phyloP scores from a whole-genome alignment of 345 rosid genomes.

The Turnera subulata region DNA sequence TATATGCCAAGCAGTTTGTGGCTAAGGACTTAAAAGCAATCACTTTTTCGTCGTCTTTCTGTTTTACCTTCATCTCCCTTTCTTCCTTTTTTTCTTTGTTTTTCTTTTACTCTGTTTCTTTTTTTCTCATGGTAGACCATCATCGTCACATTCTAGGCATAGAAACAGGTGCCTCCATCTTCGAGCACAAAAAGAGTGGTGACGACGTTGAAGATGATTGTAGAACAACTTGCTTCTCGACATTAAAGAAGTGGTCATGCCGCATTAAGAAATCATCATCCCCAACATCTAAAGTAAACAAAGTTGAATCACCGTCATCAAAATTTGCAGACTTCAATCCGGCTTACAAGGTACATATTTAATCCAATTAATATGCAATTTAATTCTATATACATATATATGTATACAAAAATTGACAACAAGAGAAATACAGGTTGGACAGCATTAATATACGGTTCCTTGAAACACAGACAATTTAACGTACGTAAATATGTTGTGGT shows the following conservation, averaged over 20 bases:
- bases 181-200: constrained; percentile 2
- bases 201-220: too few species aligned
- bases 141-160: constrained; percentile 7
- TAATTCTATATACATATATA: too few species aligned
- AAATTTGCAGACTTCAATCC: not conserved
- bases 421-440: too few species aligned
- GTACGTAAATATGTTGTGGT: too few species aligned
- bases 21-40: not conserved
- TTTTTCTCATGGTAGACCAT: constrained; percentile 22
- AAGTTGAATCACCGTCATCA: not conserved
- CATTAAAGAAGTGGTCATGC: constrained; percentile 2
- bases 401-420: too few species aligned
- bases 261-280: not conserved
- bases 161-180: constrained; percentile 13
- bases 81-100: constrained; percentile 8
- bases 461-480: too few species aligned
- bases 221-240: too few species aligned
- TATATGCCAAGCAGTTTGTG: constrained; percentile 15
- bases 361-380: too few species aligned
- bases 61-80: not conserved
- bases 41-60: not conserved
- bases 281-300: not conserved
- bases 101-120: constrained; percentile 15
- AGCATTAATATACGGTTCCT: too few species aligned
- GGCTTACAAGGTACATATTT: not conserved